Evolutionary conservation across 306 rosid species (phyloP).

Genomic region (Pachyrhizus erosus): DNA sequence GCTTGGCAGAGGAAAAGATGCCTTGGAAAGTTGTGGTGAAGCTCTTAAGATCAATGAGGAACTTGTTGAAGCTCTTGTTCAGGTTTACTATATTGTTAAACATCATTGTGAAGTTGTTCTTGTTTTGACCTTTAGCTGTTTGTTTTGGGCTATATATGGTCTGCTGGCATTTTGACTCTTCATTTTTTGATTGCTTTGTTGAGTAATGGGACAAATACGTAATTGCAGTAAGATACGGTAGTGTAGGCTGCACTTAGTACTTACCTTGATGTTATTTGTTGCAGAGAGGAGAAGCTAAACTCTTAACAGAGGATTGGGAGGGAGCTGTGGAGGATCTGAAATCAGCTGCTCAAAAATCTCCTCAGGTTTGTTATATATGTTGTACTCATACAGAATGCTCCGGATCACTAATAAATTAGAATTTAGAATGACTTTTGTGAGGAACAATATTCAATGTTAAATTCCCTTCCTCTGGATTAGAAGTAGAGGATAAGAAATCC

Average conservation of each 20-base stretch:
- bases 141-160: constrained; percentile 16
- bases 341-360: constrained; percentile 91
- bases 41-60: constrained; percentile 80
- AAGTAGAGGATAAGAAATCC: constrained; percentile 18
- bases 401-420: constrained; percentile 25
- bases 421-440: background rate
- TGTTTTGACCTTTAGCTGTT: constrained; percentile 23
- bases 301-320: constrained; percentile 93
- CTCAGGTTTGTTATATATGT: constrained; percentile 66
- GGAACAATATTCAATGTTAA: constrained; percentile 17
- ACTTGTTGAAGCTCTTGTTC: constrained; percentile 89
- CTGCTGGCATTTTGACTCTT: constrained; percentile 1
- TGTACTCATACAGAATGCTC: constrained; percentile 25
- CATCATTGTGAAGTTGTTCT: constrained; percentile 30
- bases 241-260: constrained; percentile 25
- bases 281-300: constrained; percentile 99
- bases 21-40: constrained; percentile 82
- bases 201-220: background rate
- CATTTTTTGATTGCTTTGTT: constrained; percentile 20
- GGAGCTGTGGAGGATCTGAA: constrained; percentile 95
- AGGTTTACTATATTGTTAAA: constrained; percentile 59
- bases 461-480: constrained; percentile 1
- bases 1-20: constrained; percentile 98
- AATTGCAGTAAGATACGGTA: constrained; percentile 3
- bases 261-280: constrained; percentile 40